A percentile compares a stretch with the other conserved stretches of the same genome.
These are phyloP conservation scores for Hymenoscyphus infarciens DNA, from an alignment of 2,329 filamentous ascomycete genomes.

Conservation along the genomic window DNA sequence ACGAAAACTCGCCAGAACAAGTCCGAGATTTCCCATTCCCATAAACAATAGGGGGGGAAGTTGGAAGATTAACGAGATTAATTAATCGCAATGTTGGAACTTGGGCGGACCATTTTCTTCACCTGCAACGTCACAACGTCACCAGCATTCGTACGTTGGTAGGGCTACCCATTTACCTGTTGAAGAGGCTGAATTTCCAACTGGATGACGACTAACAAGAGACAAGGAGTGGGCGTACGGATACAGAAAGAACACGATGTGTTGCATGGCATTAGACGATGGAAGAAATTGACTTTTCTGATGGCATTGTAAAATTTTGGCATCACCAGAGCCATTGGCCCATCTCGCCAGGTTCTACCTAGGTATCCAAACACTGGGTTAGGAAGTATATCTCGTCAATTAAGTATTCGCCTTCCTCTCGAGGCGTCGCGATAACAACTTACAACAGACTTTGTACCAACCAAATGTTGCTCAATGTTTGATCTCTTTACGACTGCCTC, in stretches of 20 bases:
- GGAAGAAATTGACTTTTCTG: background rate
- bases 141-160: background rate
- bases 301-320: background rate
- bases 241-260: background rate
- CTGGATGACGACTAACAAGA: background rate
- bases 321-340: background rate
- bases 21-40: background rate
- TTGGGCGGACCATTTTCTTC: background rate
- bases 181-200: background rate
- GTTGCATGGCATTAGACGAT: background rate
- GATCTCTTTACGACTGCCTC: no score
- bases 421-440: no score
- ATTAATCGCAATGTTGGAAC: background rate
- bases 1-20: background rate
- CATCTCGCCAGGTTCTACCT: no score
- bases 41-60: background rate
- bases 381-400: no score
- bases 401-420: no score
- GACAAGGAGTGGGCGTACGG: background rate
- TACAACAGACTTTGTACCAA: no score
- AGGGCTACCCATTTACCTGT: background rate
- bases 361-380: no score
- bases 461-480: no score
- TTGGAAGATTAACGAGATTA: slow-evolving; percentile 1
- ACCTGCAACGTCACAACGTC: slow-evolving; percentile 1